A percentile compares a stretch with the other conserved stretches of the same genome.
Conservation (phyloP, 805 yeast species). For the Pichia deserticola region DNA sequence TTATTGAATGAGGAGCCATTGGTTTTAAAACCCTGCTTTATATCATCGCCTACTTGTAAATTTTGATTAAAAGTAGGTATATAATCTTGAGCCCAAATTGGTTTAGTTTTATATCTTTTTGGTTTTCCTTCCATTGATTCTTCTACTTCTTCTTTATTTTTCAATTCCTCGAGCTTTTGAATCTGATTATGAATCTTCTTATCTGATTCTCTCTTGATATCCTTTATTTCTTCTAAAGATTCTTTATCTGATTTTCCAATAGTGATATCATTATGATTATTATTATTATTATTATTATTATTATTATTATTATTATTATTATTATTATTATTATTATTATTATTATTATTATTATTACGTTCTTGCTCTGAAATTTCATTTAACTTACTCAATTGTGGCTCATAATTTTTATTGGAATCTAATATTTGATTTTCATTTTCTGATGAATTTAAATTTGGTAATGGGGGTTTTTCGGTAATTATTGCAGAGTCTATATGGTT, state of each 20-base stretch:
- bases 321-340: no score
- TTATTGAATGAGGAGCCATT: slow-evolving; percentile 9
- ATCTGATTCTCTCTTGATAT: background rate
- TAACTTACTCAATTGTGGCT: no score
- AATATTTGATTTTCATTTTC: slow-evolving; percentile 12
- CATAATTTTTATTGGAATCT: no score
- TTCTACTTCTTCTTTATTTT: slow-evolving; percentile 16
- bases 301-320: no score
- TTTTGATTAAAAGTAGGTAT: slow-evolving; percentile 30
- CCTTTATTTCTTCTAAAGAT: background rate
- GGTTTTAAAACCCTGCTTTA: slow-evolving; percentile 1
- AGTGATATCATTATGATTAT: background rate
- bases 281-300: no score
- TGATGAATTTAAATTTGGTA: background rate
- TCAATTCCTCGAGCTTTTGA: slow-evolving; percentile 25
- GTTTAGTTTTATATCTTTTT: slow-evolving; percentile 53
- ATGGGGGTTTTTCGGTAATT: background rate
- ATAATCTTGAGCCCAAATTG: slow-evolving; percentile 82
- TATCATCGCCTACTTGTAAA: slow-evolving; percentile 2
- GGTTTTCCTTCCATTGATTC: slow-evolving; percentile 37
- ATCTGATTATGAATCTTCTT: slow-evolving; percentile 19
- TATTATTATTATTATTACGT: slow-evolving; percentile 21
- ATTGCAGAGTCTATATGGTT: slow-evolving; percentile 40
- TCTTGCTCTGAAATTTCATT: no score
- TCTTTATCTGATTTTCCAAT: background rate